Conservation (phyloP, 345 rosid genomes). For the Populus euphratica region DNA sequence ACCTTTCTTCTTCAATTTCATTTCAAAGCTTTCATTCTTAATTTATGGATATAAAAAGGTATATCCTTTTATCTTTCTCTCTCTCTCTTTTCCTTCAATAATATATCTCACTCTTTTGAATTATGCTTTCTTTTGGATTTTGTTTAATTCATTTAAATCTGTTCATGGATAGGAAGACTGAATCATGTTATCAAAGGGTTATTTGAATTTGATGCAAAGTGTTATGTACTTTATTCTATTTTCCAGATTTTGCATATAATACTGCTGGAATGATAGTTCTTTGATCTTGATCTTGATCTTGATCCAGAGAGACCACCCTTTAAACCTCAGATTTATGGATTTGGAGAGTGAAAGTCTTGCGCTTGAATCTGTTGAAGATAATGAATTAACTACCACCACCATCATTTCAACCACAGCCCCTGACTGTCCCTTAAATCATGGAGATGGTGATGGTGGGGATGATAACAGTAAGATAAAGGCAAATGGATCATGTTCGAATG, state of each 20-base stretch:
- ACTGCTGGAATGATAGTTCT: constrained; percentile 52
- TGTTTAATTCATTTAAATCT: constrained; percentile 1
- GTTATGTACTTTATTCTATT: neutral
- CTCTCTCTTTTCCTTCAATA: neutral
- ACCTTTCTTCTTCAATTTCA: neutral
- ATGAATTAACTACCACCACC: constrained; percentile 23
- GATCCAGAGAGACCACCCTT: constrained; percentile 30
- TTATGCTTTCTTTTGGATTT: neutral
- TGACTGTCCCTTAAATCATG: neutral
- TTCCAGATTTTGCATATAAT: constrained; percentile 30
- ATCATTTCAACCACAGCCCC: neutral
- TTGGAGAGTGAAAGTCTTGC: constrained; percentile 37
- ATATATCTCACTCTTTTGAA: constrained; percentile 5
- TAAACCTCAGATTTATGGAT: constrained; percentile 34
- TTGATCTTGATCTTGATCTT: constrained; percentile 56
- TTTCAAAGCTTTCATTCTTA: constrained; percentile 26
- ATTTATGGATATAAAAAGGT: constrained; percentile 38
- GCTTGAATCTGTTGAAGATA: constrained; percentile 52
- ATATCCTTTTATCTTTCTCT: constrained; percentile 6
- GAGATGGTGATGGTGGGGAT: constrained; percentile 7
- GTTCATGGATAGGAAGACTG: neutral
- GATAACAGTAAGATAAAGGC: constrained; percentile 18
- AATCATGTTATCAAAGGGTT: neutral
- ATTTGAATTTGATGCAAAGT: constrained; percentile 12
- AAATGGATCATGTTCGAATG: constrained; percentile 40